phyloP scores from a whole-genome alignment of 1,284 basidiomycete genomes.

The Thelephora terrestris region DNA sequence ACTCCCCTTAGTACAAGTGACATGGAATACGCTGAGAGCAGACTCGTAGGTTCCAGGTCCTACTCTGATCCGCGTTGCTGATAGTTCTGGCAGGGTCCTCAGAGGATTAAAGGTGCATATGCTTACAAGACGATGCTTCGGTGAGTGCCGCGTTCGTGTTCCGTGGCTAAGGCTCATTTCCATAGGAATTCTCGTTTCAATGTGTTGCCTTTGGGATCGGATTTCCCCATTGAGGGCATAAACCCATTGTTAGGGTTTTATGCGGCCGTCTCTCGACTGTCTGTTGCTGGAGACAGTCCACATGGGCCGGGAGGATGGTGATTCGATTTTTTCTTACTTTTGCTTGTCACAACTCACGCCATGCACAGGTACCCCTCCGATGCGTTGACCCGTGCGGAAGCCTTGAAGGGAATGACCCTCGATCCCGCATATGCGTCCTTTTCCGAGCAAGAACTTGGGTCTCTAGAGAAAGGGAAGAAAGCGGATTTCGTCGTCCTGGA shows the following conservation, averaged over 20 bases:
- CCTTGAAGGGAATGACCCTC: constrained; percentile 77
- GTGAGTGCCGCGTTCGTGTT: constrained; percentile 29
- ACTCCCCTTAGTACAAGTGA: constrained; percentile 58
- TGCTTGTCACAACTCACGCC: neutral
- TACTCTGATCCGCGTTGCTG: neutral
- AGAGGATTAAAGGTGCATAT: constrained; percentile 79
- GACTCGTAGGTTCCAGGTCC: constrained; percentile 41
- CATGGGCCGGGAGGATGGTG: constrained; percentile 78
- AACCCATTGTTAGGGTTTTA: constrained; percentile 81
- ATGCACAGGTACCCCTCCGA: constrained; percentile 56
- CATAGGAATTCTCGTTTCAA: constrained; percentile 36
- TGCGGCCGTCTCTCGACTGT: constrained; percentile 72
- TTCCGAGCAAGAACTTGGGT: constrained; percentile 59
- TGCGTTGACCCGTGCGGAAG: constrained; percentile 64
- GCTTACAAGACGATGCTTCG: constrained; percentile 73
- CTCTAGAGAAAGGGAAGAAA: constrained; percentile 62
- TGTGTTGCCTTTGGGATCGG: constrained; percentile 75
- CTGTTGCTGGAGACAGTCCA: constrained; percentile 63
- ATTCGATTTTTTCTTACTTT: constrained; percentile 12
- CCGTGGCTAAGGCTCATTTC: constrained; percentile 3
- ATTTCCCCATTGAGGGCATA: constrained; percentile 84
- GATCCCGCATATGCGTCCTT: constrained; percentile 85
- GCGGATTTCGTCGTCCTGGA: constrained; percentile 84
- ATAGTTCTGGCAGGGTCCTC: constrained; percentile 44
- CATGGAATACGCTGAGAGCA: constrained; percentile 82